These are phyloP conservation scores for Septoria petroselini DNA, from an alignment of 2,329 filamentous ascomycete species.

Conservation along the genomic window DNA sequence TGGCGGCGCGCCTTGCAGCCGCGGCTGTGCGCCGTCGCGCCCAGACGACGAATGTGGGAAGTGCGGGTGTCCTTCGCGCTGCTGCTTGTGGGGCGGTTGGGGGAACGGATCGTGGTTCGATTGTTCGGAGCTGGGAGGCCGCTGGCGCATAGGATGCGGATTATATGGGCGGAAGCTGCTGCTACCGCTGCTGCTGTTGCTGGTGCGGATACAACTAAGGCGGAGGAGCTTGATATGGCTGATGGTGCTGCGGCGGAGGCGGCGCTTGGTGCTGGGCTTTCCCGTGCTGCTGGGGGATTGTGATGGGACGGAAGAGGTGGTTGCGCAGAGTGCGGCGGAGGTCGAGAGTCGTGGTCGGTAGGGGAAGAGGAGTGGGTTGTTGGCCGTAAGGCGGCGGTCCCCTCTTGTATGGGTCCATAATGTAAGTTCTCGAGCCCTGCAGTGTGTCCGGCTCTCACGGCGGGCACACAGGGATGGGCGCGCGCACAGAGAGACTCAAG, in stretches of 20 bases:
- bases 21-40: constrained; percentile 29
- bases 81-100: constrained; percentile 30
- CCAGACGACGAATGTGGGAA: constrained; percentile 20
- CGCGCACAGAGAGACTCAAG: constrained; percentile 17
- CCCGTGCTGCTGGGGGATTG: constrained; percentile 13
- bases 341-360: constrained; percentile 4
- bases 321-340: neutral
- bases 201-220: constrained; percentile 15
- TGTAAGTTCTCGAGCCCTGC: constrained; percentile 18
- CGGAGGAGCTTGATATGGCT: constrained; percentile 18
- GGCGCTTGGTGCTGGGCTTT: neutral
- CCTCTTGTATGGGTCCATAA: constrained; percentile 29
- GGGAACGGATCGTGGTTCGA: constrained; percentile 29
- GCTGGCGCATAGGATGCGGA: constrained; percentile 27
- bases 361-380: constrained; percentile 11
- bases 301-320: constrained; percentile 13
- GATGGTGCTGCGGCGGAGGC: neutral
- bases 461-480: constrained; percentile 15
- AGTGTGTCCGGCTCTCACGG: constrained; percentile 19
- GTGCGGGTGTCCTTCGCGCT: constrained; percentile 24
- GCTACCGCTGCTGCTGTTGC: constrained; percentile 13
- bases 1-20: constrained; percentile 23
- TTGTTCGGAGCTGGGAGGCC: constrained; percentile 27
- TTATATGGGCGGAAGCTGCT: constrained; percentile 31
- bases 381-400: constrained; percentile 18